Evolutionary conservation across 345 rosid species (phyloP), one percentile per base, ranked within the genome.

Genomic region (Citrus inodora): DNA sequence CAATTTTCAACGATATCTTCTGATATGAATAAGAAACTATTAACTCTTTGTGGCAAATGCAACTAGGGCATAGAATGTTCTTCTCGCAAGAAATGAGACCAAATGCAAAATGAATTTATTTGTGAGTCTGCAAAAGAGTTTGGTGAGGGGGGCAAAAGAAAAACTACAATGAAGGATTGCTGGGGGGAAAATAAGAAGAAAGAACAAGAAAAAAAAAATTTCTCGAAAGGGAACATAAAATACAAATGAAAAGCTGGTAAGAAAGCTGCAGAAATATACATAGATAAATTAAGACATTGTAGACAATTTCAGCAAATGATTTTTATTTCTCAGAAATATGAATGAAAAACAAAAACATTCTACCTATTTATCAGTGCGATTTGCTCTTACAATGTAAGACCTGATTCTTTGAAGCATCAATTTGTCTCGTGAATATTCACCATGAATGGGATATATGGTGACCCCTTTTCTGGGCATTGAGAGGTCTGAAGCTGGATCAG

Each of bases 331-430:
- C 78, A 63, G 10, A 62, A 51, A 8, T 28, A 42, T 42, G 25
- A 63, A 38, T 24, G 21, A 6, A 63, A 42, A 64, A 63, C 11
- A 46, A 75, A 73, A 67, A 21, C 9, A 37, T 80, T 87, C 92
- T 89, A 91, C 94, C 94, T 88, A 91, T 82, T 51, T 74, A 83
- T 82, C 73, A 85, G 82, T 85, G 84, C 53, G 69, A 82, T 83
- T 69, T 82, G 91, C 95, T 86, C 98, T 94, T 92, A 96, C 97
- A 87, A 92, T 94, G 95, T 96, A 96, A 87, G 99, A 94, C 86
- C 87, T 94, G 94, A 94, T 92, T 87, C 97, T 90, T 82, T 96
- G 99, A 83, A 92, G 95, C 99, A 96, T 96, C 93, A 96, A 85
- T 88, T 88, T 92, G 77, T 88, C 90, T 58, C 94, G 88, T 21